phyloP scores from a whole-genome alignment of 179 eudicot genomes.

The Corrigiola litoralis region DNA sequence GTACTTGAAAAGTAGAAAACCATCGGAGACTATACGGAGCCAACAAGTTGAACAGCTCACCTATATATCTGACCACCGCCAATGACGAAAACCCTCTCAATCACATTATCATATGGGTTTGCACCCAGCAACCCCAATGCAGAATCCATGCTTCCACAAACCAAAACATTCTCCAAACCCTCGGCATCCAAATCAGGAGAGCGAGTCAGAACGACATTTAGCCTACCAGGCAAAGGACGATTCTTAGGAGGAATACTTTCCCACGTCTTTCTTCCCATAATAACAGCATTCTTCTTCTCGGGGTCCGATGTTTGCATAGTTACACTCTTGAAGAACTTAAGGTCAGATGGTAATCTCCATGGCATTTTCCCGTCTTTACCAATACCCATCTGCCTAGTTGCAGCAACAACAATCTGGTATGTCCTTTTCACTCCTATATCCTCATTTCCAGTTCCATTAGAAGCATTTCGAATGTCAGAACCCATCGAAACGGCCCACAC shows the following conservation, averaged over 20 bases:
- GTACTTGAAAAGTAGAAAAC: background rate
- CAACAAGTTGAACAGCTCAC: too few relatives aligned
- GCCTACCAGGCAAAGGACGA: conserved; percentile 85
- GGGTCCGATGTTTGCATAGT: conserved; percentile 64
- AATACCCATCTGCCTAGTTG: conserved; percentile 75
- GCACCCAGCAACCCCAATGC: conserved; percentile 59
- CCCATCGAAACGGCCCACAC: conserved; percentile 22
- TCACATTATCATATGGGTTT: conserved; percentile 46
- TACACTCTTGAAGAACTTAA: conserved; percentile 70
- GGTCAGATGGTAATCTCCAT: conserved; percentile 79
- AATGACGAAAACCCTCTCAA: conserved; percentile 80
- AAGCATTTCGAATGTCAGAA: conserved; percentile 12
- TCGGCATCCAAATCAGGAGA: conserved; percentile 43
- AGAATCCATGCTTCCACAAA: conserved; percentile 58
- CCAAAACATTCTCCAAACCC: conserved; percentile 58
- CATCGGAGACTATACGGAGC: too few relatives aligned
- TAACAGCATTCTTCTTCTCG: conserved; percentile 74
- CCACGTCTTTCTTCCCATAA: conserved; percentile 99
- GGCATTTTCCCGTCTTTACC: conserved; percentile 85
- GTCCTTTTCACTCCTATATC: conserved; percentile 31
- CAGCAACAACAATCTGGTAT: conserved; percentile 88
- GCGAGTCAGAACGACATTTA: conserved; percentile 78
- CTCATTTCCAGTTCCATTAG: conserved; percentile 10
- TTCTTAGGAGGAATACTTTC: conserved; percentile 69
- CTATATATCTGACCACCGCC: conserved; percentile 88